phyloP scores from a whole-genome alignment of 2,329 filamentous ascomycete genomes.

The Tolypocladium guangdongense region DNA sequence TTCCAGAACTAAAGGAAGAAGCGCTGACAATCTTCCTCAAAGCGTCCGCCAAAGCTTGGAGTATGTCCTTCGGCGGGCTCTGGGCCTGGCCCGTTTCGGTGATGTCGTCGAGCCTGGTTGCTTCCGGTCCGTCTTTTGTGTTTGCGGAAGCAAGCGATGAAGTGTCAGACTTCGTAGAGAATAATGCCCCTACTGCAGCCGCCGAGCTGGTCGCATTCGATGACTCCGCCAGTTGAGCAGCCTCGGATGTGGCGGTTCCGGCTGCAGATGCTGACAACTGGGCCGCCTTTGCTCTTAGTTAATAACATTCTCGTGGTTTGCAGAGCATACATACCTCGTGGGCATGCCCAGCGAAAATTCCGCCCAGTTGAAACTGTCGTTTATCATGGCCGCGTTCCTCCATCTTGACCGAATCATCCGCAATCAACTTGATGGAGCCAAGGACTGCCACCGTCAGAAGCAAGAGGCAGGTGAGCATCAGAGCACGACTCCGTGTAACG shows the following conservation, averaged over 20 bases:
- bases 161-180: not conserved
- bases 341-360: constrained; percentile 5
- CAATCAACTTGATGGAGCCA: constrained; percentile 2
- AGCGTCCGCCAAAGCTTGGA: constrained; percentile 8
- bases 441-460: constrained; percentile 3
- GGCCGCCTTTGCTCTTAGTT: not conserved
- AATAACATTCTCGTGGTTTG: not conserved
- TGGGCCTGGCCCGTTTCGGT: not conserved
- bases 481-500: not conserved
- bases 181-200: not conserved
- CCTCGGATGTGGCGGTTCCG: not conserved
- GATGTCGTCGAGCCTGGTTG: not conserved
- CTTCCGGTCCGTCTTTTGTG: not conserved
- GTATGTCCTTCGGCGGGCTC: not conserved
- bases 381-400: constrained; percentile 2
- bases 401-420: not conserved
- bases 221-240: not conserved
- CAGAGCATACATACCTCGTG: constrained; percentile 5
- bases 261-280: not conserved
- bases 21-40: constrained; percentile 4
- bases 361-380: constrained; percentile 15
- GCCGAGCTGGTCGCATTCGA: not conserved
- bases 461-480: constrained; percentile 2
- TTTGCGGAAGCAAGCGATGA: not conserved
- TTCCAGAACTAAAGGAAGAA: not conserved